Evolutionary conservation across 257 asterid genomes (phyloP).

Genomic region (Linaria vulgaris): DNA sequence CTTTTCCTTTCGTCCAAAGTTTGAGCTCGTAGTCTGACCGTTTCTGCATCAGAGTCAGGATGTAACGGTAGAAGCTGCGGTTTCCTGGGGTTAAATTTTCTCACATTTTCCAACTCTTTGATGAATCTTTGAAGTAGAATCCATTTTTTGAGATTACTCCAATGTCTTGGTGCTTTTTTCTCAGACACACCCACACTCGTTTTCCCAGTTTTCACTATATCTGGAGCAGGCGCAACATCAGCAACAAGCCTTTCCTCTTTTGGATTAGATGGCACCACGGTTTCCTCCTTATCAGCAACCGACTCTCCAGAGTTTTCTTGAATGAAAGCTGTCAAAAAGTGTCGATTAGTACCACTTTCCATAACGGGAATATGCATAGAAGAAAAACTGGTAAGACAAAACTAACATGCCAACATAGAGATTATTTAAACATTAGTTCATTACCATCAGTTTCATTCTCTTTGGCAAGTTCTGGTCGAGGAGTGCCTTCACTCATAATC

Average conservation of each 20-base stretch:
- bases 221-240: constrained; percentile 27
- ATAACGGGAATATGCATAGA: background rate
- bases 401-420: background rate
- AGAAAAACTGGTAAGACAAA: background rate
- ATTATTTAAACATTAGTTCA: background rate
- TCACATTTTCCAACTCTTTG: constrained; percentile 78
- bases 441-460: constrained; percentile 47
- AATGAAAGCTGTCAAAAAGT: constrained; percentile 28
- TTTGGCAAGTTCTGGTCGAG: constrained; percentile 42
- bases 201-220: constrained; percentile 28
- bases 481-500: constrained; percentile 45
- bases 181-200: constrained; percentile 35
- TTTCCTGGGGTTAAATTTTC: constrained; percentile 55
- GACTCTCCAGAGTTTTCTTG: constrained; percentile 29
- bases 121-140: constrained; percentile 84
- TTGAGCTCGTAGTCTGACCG: constrained; percentile 57
- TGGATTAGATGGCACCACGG: constrained; percentile 16
- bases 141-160: constrained; percentile 98
- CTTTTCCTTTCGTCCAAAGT: constrained; percentile 62
- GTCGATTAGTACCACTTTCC: background rate
- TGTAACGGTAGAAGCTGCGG: constrained; percentile 46
- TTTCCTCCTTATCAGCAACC: constrained; percentile 18
- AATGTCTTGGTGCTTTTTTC: constrained; percentile 75
- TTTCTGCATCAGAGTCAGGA: constrained; percentile 64
- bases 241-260: constrained; percentile 11